Evolutionary conservation across 495 filamentous ascomycete genomes (phyloP), one percentile per base, ranked within the genome.

Genomic region (Penicillium ucsense): DNA sequence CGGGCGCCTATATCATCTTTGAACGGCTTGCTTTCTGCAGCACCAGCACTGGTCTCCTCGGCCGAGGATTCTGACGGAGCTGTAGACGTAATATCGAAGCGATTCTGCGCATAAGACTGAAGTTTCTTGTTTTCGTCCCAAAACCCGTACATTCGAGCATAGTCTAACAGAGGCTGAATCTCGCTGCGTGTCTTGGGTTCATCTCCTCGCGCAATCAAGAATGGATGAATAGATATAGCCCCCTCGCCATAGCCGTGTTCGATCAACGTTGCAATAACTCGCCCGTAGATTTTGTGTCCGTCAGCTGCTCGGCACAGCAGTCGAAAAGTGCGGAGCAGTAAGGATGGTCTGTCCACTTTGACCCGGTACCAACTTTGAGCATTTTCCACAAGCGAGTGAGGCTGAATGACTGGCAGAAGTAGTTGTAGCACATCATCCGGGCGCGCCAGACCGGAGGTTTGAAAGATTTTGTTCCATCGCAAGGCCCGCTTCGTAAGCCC

Each of bases 1-100:
- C 82, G 74, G 10, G 86, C 83, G 11, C 82, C 84, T 41, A 88
- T 71, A 3, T 68, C 62, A 59, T 89, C 86, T 42, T 65, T 70
- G 43, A 66, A 65, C 1, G 54, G 58, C 35, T 58, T 68, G 8
- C 60, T 59, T 35, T 63, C 48, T 3, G 51, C 34, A 47, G 47
- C 50, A 9, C 32, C 4, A 12, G 55, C 47, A 20, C 20, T 32
- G 10, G 46, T 29, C 7, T 48, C 4, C 37, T 55, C 33, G n/a
- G 12, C 30, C 10, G 11, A 11, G 9, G 38, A 12, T 10, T 8
- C 20, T 2, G 12, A 32, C 28, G 41, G 9, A 6, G 36, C 27
- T 31, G 40, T 5, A 29, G 39, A 31, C 10, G 44, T 34, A 8
- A 45, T 31, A 3, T 38, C 46, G 30, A 65, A 67, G 20, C 50